Evolutionary conservation across 2,329 filamentous ascomycete genomes (phyloP).

Genomic region (Chrysosporium keratinophilum): DNA sequence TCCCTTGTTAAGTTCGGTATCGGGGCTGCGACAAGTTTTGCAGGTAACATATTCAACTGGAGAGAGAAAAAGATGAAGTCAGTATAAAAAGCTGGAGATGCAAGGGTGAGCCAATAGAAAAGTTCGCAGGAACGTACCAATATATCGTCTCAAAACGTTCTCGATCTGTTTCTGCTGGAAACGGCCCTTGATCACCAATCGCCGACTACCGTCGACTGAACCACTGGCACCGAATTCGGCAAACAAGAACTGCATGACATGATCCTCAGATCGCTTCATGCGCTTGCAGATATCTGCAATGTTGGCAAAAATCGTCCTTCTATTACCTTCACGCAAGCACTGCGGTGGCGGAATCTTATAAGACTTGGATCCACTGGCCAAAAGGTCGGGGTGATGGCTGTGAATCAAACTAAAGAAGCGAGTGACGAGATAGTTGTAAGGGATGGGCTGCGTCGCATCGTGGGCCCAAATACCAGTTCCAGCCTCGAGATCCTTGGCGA

Average conservation of each 20-base stretch:
- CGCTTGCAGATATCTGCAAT: conserved; percentile 97
- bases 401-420: conserved; percentile 93
- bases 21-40: conserved; percentile 92
- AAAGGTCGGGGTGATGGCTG: conserved; percentile 93
- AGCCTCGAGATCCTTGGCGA: conserved; percentile 62
- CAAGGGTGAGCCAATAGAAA: conserved; percentile 58
- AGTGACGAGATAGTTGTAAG: conserved; percentile 72
- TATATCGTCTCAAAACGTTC: conserved; percentile 91
- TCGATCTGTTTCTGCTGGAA: conserved; percentile 99
- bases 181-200: conserved; percentile 96
- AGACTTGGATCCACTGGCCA: conserved; percentile 76
- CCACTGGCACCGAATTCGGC: conserved; percentile 96
- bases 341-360: conserved; percentile 99
- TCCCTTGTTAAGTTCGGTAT: conserved; percentile 95
- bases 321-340: conserved; percentile 98
- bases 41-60: conserved; percentile 93
- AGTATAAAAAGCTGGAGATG: not conserved
- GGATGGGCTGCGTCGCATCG: conserved; percentile 64
- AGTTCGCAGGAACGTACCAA: conserved; percentile 51
- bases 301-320: conserved; percentile 99
- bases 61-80: conserved; percentile 8
- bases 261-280: conserved; percentile 98
- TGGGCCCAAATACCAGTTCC: conserved; percentile 88
- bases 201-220: conserved; percentile 83
- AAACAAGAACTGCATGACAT: conserved; percentile 94